phyloP scores from a whole-genome alignment of 805 yeast genomes.

The Yarrowia sp. region DNA sequence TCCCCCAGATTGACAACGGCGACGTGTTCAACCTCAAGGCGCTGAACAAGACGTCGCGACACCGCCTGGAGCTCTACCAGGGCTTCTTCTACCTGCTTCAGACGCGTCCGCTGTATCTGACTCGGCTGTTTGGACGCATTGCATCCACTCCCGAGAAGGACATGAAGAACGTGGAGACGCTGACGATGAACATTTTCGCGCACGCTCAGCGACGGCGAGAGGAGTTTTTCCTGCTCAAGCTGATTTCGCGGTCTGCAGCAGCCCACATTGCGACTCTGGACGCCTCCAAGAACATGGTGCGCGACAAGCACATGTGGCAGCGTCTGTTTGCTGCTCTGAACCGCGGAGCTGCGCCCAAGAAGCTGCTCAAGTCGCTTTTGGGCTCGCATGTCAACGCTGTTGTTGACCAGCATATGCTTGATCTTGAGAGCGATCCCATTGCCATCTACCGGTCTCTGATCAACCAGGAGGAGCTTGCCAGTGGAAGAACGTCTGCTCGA shows the following conservation, averaged over 20 bases:
- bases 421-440: conserved; percentile 79
- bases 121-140: conserved; percentile 48
- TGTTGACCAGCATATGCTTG: conserved; percentile 41
- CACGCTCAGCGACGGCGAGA: conserved; percentile 55
- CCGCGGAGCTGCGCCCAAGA: conserved; percentile 41
- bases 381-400: conserved; percentile 40
- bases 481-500: conserved; percentile 41
- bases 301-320: conserved; percentile 44
- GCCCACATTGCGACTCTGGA: conserved; percentile 33
- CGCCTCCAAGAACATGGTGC: conserved; percentile 29
- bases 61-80: conserved; percentile 65
- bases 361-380: conserved; percentile 40
- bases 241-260: conserved; percentile 45
- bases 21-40: conserved; percentile 42
- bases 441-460: conserved; percentile 36
- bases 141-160: conserved; percentile 38
- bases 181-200: conserved; percentile 40
- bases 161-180: conserved; percentile 36
- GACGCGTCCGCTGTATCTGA: conserved; percentile 73
- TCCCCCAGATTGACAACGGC: conserved; percentile 34
- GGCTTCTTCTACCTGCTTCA: conserved; percentile 79
- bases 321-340: conserved; percentile 44
- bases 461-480: conserved; percentile 39
- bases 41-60: conserved; percentile 42
- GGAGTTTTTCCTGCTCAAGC: conserved; percentile 61